These are phyloP conservation scores for Ensete ventricosum DNA, from an alignment of 176 grass and related monocot species.

Conservation along the genomic window DNA sequence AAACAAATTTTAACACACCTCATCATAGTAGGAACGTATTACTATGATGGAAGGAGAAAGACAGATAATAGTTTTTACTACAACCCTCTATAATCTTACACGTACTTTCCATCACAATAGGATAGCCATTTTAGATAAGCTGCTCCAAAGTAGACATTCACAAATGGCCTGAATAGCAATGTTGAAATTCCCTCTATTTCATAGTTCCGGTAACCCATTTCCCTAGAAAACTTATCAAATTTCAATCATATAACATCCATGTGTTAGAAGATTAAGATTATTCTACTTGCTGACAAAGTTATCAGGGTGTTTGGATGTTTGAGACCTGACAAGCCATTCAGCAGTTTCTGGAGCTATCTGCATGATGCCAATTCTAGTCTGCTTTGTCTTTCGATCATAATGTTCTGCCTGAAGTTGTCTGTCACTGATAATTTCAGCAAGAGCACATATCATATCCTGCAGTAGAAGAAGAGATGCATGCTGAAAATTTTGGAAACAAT, in stretches of 20 bases:
- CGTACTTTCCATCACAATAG: conserved; percentile 88
- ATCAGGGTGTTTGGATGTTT: not conserved
- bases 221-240: conserved; percentile 35
- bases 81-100: not conserved
- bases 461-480: conserved; percentile 12
- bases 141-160: conserved; percentile 95
- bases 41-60: conserved; percentile 7
- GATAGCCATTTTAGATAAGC: conserved; percentile 90
- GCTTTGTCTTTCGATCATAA: conserved; percentile 67
- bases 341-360: conserved; percentile 71
- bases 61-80: not conserved
- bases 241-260: conserved; percentile 11
- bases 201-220: conserved; percentile 78
- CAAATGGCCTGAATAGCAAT: conserved; percentile 76
- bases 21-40: not conserved
- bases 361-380: conserved; percentile 73
- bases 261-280: not conserved
- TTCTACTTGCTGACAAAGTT: not conserved
- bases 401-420: conserved; percentile 61
- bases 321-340: conserved; percentile 75
- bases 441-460: conserved; percentile 80
- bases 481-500: conserved; percentile 8
- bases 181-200: conserved; percentile 57
- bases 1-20: conserved; percentile 11
- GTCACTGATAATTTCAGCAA: conserved; percentile 74